Evolutionary conservation across 148 eudicot genomes (phyloP).

Genomic region (Polygonum aviculare): DNA sequence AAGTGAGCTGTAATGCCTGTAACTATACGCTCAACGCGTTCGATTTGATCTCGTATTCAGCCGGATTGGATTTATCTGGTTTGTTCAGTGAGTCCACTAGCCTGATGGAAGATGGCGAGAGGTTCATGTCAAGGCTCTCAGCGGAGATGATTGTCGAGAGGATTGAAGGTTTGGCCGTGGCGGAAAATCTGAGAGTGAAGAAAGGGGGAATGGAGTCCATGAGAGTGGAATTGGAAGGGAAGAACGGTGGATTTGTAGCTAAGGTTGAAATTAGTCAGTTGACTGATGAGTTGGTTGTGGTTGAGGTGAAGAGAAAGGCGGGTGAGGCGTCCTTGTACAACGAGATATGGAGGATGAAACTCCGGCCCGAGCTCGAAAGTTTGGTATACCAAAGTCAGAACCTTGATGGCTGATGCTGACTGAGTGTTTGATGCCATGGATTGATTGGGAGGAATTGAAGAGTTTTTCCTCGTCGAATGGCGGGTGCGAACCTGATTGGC

Average conservation of each 20-base stretch:
- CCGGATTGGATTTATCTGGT: constrained; percentile 54
- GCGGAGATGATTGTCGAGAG: constrained; percentile 32
- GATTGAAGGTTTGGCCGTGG: constrained; percentile 24
- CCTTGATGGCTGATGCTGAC: neutral
- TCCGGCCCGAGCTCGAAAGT: neutral
- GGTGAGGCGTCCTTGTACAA: neutral
- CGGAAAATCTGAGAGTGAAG: constrained; percentile 19
- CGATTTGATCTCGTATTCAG: constrained; percentile 61
- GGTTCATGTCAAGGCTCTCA: constrained; percentile 26
- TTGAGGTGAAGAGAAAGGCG: constrained; percentile 36
- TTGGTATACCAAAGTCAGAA: neutral
- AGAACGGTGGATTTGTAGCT: constrained; percentile 23
- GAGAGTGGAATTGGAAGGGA: constrained; percentile 35
- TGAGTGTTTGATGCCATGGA: neutral
- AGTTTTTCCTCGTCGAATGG: neutral
- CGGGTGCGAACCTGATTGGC: neutral
- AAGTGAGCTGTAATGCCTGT: neutral
- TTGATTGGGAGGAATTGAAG: neutral
- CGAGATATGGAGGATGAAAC: constrained; percentile 7
- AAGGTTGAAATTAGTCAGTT: constrained; percentile 32
- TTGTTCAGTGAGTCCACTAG: constrained; percentile 23
- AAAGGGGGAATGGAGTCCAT: constrained; percentile 21
- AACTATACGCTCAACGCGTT: constrained; percentile 40
- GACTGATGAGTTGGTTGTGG: constrained; percentile 38
- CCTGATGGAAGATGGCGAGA: constrained; percentile 23